These are phyloP conservation scores for Nitzschia sp. DNA, from an alignment of 108 stramenopile genomes.

Conservation along the genomic window DNA sequence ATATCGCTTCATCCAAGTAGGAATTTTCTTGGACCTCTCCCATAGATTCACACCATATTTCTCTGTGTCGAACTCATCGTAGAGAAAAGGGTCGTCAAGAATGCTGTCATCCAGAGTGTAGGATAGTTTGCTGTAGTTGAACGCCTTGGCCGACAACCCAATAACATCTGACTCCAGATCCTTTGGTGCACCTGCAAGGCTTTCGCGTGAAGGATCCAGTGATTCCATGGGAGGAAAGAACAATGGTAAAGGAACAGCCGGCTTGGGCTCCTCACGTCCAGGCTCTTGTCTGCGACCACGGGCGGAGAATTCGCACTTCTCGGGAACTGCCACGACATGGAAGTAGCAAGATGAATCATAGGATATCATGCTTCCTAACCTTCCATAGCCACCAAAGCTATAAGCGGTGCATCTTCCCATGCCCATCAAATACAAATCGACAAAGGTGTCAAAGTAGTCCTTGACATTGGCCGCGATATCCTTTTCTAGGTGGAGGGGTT, in stretches of 20 bases:
- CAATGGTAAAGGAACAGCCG: background rate
- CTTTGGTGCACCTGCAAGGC: no score
- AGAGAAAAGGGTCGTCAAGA: constrained; percentile 1
- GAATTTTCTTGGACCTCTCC: constrained; percentile 26
- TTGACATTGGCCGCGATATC: constrained; percentile 4
- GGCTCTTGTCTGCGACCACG: background rate
- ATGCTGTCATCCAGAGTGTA: constrained; percentile 13
- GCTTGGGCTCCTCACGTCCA: background rate
- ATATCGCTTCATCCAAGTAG: constrained; percentile 41
- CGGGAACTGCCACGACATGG: constrained; percentile 5
- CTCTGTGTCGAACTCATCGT: constrained; percentile 3
- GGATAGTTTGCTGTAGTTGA: constrained; percentile 14
- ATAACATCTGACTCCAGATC: no score
- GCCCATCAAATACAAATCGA: constrained; percentile 43
- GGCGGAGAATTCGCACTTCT: constrained; percentile 14
- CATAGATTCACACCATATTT: constrained; percentile 22
- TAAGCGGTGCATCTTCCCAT: constrained; percentile 35
- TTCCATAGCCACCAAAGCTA: constrained; percentile 37
- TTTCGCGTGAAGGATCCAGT: background rate
- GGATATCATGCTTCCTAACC: constrained; percentile 25
- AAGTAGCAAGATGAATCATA: constrained; percentile 28
- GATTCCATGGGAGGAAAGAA: constrained; percentile 16
- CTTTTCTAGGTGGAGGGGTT: constrained; percentile 49
- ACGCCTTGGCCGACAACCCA: background rate
- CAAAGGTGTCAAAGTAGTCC: constrained; percentile 44